phyloP scores from a whole-genome alignment of 2,329 filamentous ascomycete genomes.

The Colletotrichum costaricense region DNA sequence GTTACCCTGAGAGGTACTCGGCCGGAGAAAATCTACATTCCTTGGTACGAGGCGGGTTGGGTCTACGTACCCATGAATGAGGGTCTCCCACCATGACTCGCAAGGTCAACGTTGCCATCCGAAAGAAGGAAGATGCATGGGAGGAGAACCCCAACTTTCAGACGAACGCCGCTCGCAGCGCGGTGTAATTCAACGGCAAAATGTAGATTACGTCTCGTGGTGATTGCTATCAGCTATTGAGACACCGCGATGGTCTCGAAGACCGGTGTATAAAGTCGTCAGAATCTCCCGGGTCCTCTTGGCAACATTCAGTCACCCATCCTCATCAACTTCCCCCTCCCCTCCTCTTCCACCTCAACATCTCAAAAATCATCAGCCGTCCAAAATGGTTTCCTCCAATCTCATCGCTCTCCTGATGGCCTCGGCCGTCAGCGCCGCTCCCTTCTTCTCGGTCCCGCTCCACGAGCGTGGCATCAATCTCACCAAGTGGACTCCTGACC shows the following conservation, averaged over 20 bases:
- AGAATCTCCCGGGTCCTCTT: background rate
- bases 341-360: background rate
- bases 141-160: background rate
- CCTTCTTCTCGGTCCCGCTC: background rate
- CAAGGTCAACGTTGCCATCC: background rate
- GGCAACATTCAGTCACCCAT: background rate
- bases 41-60: background rate
- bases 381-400: constrained; percentile 12
- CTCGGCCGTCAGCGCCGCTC: constrained; percentile 15
- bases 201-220: background rate
- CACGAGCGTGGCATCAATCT: constrained; percentile 1
- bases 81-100: constrained; percentile 5
- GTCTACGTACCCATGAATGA: background rate
- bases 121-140: background rate
- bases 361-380: background rate
- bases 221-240: background rate
- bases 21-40: background rate
- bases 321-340: background rate
- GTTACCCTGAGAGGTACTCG: background rate
- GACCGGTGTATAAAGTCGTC: background rate
- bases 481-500: constrained; percentile 5
- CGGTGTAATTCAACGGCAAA: background rate
- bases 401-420: constrained; percentile 19
- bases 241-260: background rate
- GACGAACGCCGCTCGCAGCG: background rate